Base-by-base conservation (phyloP, 2,329 filamentous ascomycete genomes). In the Neonectria sp. region DNA sequence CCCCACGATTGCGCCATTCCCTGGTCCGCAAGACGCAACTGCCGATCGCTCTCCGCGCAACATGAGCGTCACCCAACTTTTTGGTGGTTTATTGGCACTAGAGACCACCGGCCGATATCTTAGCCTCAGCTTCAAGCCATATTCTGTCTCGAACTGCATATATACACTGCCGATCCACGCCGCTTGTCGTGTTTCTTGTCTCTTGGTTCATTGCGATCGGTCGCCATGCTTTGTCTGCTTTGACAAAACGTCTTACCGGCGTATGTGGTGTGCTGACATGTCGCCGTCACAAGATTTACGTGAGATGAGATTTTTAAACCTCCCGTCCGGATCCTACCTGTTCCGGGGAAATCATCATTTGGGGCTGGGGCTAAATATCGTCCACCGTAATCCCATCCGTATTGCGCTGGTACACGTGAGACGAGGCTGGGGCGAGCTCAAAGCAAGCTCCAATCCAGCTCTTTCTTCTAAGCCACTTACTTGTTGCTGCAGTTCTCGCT, bases 31-130 rank as follows among this genome's bases (percentile, higher is more conserved):
- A 71, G 64, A 45, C 69, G 63, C 49, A 59, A 73, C 68, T 56
- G 73, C 59, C 70, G 70, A 75, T 75, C 73, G 46, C 63, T 43
- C 48, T 46, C 57, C 45, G 45, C 43, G 52, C 55, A 65, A 46
- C 57, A 57, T 53, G 27, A 67, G 57, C 62, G 49, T 55, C 60
- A 53, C 51, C 45, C 24, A 57, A 29, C 53, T 48, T 43, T 49
- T 49, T 49, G 17, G 29, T 25, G 6, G 24, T 55, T 40, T 61
- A 75, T 70, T 55, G 59, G 58, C 56, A 65, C 64, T 68, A 68
- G 55, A 21, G n/a, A 40, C 15, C 51, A 55, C 31, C 55, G 52
- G 43, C 48, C 29, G 60, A 33, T 40, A 29, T 21, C 56, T 49
- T 60, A 9, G 33, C 48, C 17, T 55, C 40, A 45, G 40, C n/a